These are phyloP conservation scores for Gracilaria vermiculophylla DNA, from an alignment of 23 red algal species.

Conservation along the genomic window DNA sequence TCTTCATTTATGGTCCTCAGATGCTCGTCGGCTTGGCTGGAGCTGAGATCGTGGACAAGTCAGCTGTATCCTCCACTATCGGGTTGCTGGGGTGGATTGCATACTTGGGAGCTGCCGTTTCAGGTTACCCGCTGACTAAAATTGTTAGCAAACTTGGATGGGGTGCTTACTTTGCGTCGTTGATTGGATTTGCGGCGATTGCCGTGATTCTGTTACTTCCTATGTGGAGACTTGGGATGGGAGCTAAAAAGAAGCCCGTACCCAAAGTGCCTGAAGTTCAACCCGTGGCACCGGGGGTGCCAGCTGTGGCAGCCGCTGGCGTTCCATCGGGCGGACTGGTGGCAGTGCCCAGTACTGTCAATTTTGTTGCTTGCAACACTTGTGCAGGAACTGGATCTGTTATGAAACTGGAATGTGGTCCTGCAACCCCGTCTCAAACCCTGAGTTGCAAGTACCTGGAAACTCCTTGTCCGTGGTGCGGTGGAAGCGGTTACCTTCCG, in stretches of 20 bases:
- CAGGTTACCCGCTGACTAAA: conserved; percentile 94
- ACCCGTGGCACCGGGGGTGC: conserved; percentile 12
- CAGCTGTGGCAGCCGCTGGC: not conserved
- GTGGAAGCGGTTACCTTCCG: conserved; percentile 73
- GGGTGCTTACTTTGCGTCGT: conserved; percentile 87
- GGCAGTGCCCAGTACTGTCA: conserved; percentile 10
- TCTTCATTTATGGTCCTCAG: conserved; percentile 99
- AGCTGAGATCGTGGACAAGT: conserved; percentile 88
- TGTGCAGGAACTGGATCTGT: conserved; percentile 89
- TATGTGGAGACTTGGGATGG: conserved; percentile 97
- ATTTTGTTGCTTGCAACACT: conserved; percentile 63
- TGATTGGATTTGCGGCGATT: conserved; percentile 75
- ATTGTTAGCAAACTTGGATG: conserved; percentile 86
- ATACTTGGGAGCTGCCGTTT: conserved; percentile 90
- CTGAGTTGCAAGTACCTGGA: conserved; percentile 89
- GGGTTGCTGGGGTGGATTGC: conserved; percentile 99
- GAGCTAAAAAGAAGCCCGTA: conserved; percentile 71
- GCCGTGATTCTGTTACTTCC: conserved; percentile 91
- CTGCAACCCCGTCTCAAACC: conserved; percentile 92
- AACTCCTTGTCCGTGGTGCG: conserved; percentile 77
- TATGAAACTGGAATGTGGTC: conserved; percentile 88
- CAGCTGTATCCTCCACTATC: conserved; percentile 92
- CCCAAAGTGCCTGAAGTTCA: conserved; percentile 11
- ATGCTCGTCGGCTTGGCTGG: conserved; percentile 99
- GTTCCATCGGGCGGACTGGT: conserved; percentile 18